Evolutionary conservation across 2,329 filamentous ascomycete genomes (phyloP), one percentile per base, ranked within the genome.

Genomic region (Neoscytalidium dimidiatum): DNA sequence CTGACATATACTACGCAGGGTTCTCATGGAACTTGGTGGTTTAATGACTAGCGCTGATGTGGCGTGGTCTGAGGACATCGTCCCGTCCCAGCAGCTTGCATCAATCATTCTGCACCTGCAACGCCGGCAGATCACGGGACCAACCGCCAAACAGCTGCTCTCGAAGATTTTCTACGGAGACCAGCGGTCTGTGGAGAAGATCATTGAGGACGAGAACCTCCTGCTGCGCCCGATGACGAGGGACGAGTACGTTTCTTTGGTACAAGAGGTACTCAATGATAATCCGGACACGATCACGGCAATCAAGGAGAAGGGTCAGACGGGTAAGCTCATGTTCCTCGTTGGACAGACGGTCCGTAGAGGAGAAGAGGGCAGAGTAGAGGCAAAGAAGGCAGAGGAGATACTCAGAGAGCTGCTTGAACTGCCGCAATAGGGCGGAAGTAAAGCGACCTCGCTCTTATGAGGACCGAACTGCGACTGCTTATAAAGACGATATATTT

Each of bases 261-360:
- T 87, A 0, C 75, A 81, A 52, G 74, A 74, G 2, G 78, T 89
- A 13, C 77, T 90, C 56, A 75, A 79, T 0, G 79, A 82, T 65
- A 86, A 88, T 66, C 80, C 81, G 0, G 79, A 84, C 41, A 84
- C 88, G 78, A 86, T 88, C 2, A 78, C 81, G 62, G 84, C 87
- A 61, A 87, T 90, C 57, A 79, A 83, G 46, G 46, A 56, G 38
- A 87, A 86, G 71, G 83, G 84, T 0, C 86, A 89, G 68, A 78
- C 80, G 31, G 86, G 87, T n/a, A 91, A 91, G 74, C 74, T 89
- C 6, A 87, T 86, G 70, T 91, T 85, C 80, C 85, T 91, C 69
- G 84, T 91, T 14, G 89, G 89, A 11, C 85, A 89, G 74, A 89
- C 91, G 85, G 87, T 90, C 77, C 80, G 85, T 49, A 77, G 79